Conservation (phyloP, 192 early-diverging fungal species). For the Backusella sp. region DNA sequence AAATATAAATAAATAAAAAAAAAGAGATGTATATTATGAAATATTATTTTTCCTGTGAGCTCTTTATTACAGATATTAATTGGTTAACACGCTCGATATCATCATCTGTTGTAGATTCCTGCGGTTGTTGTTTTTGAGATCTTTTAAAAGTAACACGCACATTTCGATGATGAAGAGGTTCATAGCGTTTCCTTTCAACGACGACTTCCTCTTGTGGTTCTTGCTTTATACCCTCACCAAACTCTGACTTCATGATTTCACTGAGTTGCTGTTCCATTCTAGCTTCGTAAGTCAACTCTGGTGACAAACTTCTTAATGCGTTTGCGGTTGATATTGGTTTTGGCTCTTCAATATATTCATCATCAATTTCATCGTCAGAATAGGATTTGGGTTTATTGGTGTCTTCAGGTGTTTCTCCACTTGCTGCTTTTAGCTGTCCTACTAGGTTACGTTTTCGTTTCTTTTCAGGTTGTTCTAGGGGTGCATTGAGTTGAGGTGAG, state of each 20-base stretch:
- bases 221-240: neutral
- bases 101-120: neutral
- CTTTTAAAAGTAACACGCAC: neutral
- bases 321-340: neutral
- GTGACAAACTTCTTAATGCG: neutral
- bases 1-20: neutral
- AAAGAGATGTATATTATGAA: neutral
- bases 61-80: conserved; percentile 7
- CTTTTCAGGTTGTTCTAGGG: neutral
- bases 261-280: neutral
- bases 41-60: neutral
- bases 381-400: neutral
- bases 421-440: neutral
- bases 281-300: neutral
- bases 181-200: neutral
- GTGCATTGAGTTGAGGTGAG: neutral
- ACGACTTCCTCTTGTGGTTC: neutral
- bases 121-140: neutral
- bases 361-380: neutral
- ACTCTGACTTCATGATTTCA: neutral
- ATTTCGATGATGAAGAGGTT: neutral
- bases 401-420: neutral
- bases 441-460: conserved; percentile 7
- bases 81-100: neutral
- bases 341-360: neutral